Conservation (phyloP, 23 red algal genomes). For the Agarophyton chilense region DNA sequence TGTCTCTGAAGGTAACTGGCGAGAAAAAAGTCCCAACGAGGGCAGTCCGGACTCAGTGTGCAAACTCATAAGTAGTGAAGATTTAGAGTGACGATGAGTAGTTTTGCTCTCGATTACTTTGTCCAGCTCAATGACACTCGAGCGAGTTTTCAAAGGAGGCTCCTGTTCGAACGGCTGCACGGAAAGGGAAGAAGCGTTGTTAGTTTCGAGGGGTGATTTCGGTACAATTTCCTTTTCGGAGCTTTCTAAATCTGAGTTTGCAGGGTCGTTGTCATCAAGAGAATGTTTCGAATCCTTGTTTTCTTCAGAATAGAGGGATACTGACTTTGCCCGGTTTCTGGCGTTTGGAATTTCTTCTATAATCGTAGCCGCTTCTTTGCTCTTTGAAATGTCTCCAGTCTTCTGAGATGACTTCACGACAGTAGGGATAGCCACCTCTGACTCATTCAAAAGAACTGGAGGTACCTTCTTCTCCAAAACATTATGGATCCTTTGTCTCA, state of each 20-base stretch:
- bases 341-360: background rate
- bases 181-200: background rate
- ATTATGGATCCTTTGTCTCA: background rate
- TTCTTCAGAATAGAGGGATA: background rate
- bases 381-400: background rate
- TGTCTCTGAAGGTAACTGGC: background rate
- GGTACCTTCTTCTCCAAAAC: background rate
- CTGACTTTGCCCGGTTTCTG: too few species aligned
- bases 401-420: background rate
- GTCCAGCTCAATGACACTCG: background rate
- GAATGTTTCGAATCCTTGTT: background rate
- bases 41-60: conserved; percentile 1
- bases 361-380: background rate
- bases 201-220: background rate
- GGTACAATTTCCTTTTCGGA: background rate
- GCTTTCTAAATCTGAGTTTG: background rate
- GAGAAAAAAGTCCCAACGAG: background rate
- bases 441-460: background rate
- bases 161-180: background rate
- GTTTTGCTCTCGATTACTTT: background rate
- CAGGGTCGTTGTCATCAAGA: background rate
- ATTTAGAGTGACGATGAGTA: background rate
- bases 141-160: background rate
- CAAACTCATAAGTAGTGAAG: background rate
- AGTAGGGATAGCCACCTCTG: background rate